Evolutionary conservation across 768 basidiomycete species (phyloP).

Genomic region (Saitozyma podzolica): DNA sequence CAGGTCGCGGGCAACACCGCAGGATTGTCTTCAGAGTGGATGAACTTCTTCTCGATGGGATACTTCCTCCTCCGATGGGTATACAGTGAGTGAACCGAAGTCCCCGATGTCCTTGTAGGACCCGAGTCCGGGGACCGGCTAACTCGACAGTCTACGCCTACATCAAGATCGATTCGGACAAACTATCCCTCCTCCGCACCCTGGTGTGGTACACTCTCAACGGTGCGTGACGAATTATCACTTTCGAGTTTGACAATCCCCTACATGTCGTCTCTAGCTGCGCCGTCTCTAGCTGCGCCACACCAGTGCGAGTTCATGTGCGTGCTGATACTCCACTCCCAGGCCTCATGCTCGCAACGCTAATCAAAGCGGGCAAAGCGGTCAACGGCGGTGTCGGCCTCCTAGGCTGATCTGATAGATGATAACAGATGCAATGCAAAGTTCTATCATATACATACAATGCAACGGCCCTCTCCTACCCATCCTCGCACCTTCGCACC

Average conservation of each 20-base stretch:
- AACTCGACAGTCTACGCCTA: constrained; percentile 15
- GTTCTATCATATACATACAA: not conserved
- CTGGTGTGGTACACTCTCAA: constrained; percentile 14
- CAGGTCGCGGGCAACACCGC: constrained; percentile 41
- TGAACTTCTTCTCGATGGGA: constrained; percentile 26
- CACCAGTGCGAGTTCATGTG: too few relatives aligned
- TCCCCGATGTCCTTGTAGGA: not conserved
- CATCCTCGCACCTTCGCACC: not conserved
- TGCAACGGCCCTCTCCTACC: not conserved
- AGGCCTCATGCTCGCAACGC: constrained; percentile 13
- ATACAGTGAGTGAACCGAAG: constrained; percentile 23
- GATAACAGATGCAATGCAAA: not conserved
- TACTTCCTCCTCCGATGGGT: constrained; percentile 32
- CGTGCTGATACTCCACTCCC: not conserved
- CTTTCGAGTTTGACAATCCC: too few relatives aligned
- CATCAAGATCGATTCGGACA: constrained; percentile 4
- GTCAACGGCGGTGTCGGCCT: constrained; percentile 10
- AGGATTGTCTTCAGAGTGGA: constrained; percentile 25
- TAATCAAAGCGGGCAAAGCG: constrained; percentile 13
- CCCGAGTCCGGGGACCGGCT: not conserved
- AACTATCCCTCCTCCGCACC: constrained; percentile 9
- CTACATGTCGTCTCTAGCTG: too few relatives aligned
- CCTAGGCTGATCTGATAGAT: constrained; percentile 1
- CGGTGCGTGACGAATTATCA: constrained; percentile 6
- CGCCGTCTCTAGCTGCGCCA: too few relatives aligned